Percentiles rank a stretch among this genome's conserved stretches.
These are phyloP conservation scores for Albizia julibrissin DNA, from an alignment of 306 rosid genomes.

Conservation along the genomic window DNA sequence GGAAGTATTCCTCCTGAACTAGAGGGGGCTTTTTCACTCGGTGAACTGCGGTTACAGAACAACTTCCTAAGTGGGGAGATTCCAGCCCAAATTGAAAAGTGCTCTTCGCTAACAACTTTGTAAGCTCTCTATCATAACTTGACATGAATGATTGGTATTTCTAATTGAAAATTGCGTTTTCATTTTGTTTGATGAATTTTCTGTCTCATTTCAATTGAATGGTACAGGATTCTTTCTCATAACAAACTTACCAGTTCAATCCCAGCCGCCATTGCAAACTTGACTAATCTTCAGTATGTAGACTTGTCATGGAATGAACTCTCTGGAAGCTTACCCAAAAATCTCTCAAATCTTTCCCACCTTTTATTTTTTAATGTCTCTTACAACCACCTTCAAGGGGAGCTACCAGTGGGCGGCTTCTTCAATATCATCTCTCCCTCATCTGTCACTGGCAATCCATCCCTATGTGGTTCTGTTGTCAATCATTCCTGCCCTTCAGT, in stretches of 20 bases:
- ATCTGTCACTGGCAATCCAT: conserved; percentile 70
- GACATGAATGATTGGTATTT: neutral
- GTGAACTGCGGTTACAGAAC: conserved; percentile 72
- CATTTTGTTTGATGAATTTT: conserved; percentile 33
- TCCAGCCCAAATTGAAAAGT: conserved; percentile 69
- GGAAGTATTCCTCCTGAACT: conserved; percentile 86
- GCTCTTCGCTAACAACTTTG: conserved; percentile 67
- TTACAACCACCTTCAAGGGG: conserved; percentile 80
- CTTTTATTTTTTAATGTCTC: conserved; percentile 76
- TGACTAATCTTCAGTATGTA: conserved; percentile 67
- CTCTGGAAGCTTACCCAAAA: conserved; percentile 87
- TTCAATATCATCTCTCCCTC: conserved; percentile 77
- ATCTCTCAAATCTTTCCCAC: conserved; percentile 75
- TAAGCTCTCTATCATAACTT: conserved; percentile 48
- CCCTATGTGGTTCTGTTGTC: conserved; percentile 81
- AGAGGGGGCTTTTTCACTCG: conserved; percentile 64
- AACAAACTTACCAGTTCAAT: conserved; percentile 82
- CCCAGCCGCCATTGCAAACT: conserved; percentile 77
- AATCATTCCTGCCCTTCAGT: conserved; percentile 72
- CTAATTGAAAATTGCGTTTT: neutral
- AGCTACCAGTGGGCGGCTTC: conserved; percentile 91
- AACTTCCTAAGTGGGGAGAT: conserved; percentile 73
- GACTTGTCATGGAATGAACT: conserved; percentile 82
- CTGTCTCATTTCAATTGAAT: conserved; percentile 31
- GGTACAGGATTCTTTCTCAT: conserved; percentile 74